Evolutionary conservation across 2,329 filamentous ascomycete genomes (phyloP).

Genomic region (Exserohilum turcica): DNA sequence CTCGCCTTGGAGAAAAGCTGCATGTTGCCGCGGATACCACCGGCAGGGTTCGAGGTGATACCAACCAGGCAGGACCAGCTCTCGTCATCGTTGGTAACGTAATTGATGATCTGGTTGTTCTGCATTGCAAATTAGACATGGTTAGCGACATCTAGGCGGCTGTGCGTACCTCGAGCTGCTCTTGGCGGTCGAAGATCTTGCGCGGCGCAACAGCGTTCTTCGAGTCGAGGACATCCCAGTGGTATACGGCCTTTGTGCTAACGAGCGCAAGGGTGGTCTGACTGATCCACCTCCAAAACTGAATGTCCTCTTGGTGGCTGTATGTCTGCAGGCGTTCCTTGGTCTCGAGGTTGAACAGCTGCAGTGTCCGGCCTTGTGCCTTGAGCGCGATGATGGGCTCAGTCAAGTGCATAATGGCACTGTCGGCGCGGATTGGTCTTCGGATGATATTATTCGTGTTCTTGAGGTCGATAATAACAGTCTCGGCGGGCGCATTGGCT

Average conservation of each 20-base stretch:
- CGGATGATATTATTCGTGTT: slow-evolving; percentile 95
- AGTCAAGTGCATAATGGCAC: slow-evolving; percentile 99
- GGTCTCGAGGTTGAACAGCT: slow-evolving; percentile 92
- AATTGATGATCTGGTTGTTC: slow-evolving; percentile 99
- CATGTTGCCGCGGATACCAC: slow-evolving; percentile 93
- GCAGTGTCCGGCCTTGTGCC: slow-evolving; percentile 89
- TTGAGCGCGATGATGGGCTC: slow-evolving; percentile 96
- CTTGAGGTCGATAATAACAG: slow-evolving; percentile 97
- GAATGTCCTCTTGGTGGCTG: slow-evolving; percentile 94
- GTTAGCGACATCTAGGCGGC: slow-evolving; percentile 11
- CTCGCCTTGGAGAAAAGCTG: slow-evolving; percentile 96
- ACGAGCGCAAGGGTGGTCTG: slow-evolving; percentile 86
- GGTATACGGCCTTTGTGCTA: slow-evolving; percentile 88
- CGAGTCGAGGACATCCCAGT: slow-evolving; percentile 95
- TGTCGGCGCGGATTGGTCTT: slow-evolving; percentile 97
- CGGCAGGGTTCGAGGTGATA: slow-evolving; percentile 90
- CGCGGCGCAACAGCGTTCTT: slow-evolving; percentile 73
- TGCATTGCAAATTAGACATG: slow-evolving; percentile 45
- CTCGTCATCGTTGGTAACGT: slow-evolving; percentile 90
- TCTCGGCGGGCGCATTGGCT: slow-evolving; percentile 83
- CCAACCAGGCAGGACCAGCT: slow-evolving; percentile 99
- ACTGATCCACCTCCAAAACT: slow-evolving; percentile 99
- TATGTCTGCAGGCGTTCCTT: slow-evolving; percentile 97
- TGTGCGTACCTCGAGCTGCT: slow-evolving; percentile 77
- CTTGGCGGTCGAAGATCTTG: slow-evolving; percentile 93